These are phyloP conservation scores for Cytospora leucostoma DNA, from an alignment of 2,329 filamentous ascomycete genomes.

Conservation along the genomic window DNA sequence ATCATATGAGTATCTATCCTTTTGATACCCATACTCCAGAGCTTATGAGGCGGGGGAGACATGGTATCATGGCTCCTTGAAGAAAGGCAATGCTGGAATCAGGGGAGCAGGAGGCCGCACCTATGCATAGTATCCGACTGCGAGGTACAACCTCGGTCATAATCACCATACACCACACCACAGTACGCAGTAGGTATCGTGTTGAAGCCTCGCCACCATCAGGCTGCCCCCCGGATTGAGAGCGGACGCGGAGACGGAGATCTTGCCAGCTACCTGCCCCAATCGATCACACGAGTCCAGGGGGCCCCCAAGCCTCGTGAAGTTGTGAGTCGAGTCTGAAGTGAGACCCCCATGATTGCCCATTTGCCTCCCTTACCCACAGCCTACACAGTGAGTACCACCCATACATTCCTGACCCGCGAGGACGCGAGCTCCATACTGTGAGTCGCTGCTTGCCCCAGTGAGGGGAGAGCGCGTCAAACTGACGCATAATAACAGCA, in stretches of 20 bases:
- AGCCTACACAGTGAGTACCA: not conserved
- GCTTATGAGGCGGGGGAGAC: too few species aligned
- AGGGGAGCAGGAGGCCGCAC: too few species aligned
- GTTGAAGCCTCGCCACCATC: conserved; percentile 1
- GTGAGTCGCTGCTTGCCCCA: not conserved
- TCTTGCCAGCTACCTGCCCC: conserved; percentile 15
- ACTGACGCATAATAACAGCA: not conserved
- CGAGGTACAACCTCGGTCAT: not conserved
- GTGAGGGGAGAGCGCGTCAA: not conserved
- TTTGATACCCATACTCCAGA: too few species aligned
- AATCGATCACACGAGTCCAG: conserved; percentile 7
- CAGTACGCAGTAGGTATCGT: not conserved
- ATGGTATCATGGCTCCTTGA: too few species aligned
- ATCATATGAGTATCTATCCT: too few species aligned
- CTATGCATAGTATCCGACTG: not conserved
- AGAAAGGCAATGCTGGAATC: too few species aligned
- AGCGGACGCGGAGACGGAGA: conserved; percentile 15
- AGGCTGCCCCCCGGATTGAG: not conserved
- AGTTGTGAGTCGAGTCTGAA: not conserved
- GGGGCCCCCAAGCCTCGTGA: not conserved
- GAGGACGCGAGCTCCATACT: not conserved
- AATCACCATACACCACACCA: not conserved
- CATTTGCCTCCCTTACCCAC: not conserved
- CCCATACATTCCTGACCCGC: not conserved
- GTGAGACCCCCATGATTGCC: not conserved